Base-by-base conservation (phyloP, 116 monocot species). In the Posidonia oceanica region DNA sequence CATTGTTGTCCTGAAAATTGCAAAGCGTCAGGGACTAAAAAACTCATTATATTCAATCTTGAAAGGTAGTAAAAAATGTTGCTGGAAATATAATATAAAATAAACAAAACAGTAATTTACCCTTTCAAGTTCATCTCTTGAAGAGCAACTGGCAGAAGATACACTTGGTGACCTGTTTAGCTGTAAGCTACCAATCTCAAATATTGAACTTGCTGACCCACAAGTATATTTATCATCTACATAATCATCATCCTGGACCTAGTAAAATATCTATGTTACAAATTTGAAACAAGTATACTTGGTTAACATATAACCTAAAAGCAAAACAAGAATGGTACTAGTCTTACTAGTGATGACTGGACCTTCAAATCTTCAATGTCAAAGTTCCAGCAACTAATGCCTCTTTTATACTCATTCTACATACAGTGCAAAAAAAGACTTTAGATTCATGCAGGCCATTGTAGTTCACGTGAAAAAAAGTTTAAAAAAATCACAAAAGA, bases 341-440 rank as follows among this genome's bases (percentile, higher is more conserved):
- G 37, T 36, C 48, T 22, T 84, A 95, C 95, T 82, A 78, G 69
- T 70, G 86, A 74, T 64, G 91, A 91, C 62, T 87, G 95, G 69
- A 80, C 67, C 59, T 83, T 96, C 69, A 96, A 70, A 63, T 86
- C 84, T 6, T 83, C 79, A 63, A 91, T 78, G 71, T 96, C 86
- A 72, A 96, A 91, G 70, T 88, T 86, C 95, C 95, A 96, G 54
- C 78, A 71, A 73, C 91, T 96, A 52, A 96, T 82, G 52, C 86
- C 95, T 71, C 81, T 77, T 72, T 83, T 88, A 61, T 96, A 96
- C 74, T 88, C 90, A 63, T 72, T 80, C 94, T 94, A 70, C 21
- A 70, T 20, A 59, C 7, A 63, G 42, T 4, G 29, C 12, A 39
- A 72, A 22, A 61, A 14, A 36, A 61, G 20, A 18, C 2, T 39